phyloP scores from a whole-genome alignment of 805 yeast genomes.

The Ogataea degrootiae region DNA sequence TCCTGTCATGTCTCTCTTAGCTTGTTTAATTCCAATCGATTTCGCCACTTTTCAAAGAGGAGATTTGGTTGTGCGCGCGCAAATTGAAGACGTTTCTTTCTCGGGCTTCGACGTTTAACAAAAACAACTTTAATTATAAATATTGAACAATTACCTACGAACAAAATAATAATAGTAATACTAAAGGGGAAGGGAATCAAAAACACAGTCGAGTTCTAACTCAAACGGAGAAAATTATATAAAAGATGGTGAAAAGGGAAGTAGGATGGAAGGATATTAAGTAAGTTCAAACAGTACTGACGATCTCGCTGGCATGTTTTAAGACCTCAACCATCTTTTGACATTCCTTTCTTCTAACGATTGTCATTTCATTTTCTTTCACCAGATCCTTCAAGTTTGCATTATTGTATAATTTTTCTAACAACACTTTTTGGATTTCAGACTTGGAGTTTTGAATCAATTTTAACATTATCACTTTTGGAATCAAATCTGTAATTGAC shows the following conservation, averaged over 20 bases:
- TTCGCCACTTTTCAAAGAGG: not conserved
- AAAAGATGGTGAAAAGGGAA: no score
- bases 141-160: no score
- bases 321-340: slow-evolving; percentile 91
- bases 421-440: slow-evolving; percentile 83
- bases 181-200: no score
- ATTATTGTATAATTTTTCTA: slow-evolving; percentile 79
- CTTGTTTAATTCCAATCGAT: not conserved
- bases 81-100: no score
- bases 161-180: no score
- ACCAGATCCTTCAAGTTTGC: slow-evolving; percentile 72
- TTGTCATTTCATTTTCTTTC: slow-evolving; percentile 88
- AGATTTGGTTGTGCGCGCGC: no score
- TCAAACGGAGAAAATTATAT: no score
- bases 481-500: slow-evolving; percentile 88
- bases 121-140: no score
- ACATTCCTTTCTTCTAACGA: slow-evolving; percentile 93
- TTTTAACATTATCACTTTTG: slow-evolving; percentile 93
- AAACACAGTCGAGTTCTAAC: no score
- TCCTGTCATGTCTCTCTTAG: no score
- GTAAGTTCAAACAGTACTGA: slow-evolving; percentile 51
- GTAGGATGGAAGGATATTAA: not conserved
- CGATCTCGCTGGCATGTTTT: slow-evolving; percentile 86
- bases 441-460: slow-evolving; percentile 78
- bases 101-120: no score